phyloP scores from a whole-genome alignment of 2,329 filamentous ascomycete species.

The Blastomyces gilchristii region DNA sequence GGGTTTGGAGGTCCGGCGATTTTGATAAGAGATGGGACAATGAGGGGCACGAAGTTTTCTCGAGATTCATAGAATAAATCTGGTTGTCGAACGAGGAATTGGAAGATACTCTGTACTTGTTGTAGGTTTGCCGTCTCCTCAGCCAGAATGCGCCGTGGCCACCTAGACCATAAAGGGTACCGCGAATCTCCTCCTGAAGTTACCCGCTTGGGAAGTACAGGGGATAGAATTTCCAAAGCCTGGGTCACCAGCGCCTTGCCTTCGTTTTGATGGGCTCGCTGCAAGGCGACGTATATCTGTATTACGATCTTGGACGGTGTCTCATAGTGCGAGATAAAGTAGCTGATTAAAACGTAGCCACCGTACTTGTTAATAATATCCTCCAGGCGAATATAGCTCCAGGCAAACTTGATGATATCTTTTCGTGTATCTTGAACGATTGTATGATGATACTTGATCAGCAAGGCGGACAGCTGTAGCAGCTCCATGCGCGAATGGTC shows the following conservation, averaged over 20 bases:
- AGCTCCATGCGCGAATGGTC: constrained; percentile 95
- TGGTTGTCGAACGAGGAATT: constrained; percentile 86
- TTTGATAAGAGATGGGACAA: constrained; percentile 81
- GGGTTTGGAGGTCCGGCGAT: constrained; percentile 68
- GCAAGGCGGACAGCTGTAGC: constrained; percentile 83
- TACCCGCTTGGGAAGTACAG: constrained; percentile 78
- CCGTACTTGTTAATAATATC: constrained; percentile 99
- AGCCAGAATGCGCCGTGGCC: constrained; percentile 78
- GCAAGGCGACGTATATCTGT: constrained; percentile 83
- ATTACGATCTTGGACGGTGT: constrained; percentile 92
- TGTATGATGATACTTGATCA: constrained; percentile 87
- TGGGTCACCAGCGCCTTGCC: constrained; percentile 86
- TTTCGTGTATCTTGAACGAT: constrained; percentile 87
- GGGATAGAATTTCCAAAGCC: constrained; percentile 87
- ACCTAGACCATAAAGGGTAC: constrained; percentile 74
- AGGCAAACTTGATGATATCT: constrained; percentile 97
- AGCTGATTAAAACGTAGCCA: constrained; percentile 91
- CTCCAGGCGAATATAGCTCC: constrained; percentile 97
- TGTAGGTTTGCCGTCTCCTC: constrained; percentile 93
- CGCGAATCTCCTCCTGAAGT: constrained; percentile 50
- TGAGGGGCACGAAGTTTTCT: constrained; percentile 79
- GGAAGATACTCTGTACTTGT: constrained; percentile 94
- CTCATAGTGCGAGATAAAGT: constrained; percentile 95
- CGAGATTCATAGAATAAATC: constrained; percentile 90
- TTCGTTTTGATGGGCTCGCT: constrained; percentile 92